phyloP scores from a whole-genome alignment of 441 rosid species.

The Jatropha multifida region DNA sequence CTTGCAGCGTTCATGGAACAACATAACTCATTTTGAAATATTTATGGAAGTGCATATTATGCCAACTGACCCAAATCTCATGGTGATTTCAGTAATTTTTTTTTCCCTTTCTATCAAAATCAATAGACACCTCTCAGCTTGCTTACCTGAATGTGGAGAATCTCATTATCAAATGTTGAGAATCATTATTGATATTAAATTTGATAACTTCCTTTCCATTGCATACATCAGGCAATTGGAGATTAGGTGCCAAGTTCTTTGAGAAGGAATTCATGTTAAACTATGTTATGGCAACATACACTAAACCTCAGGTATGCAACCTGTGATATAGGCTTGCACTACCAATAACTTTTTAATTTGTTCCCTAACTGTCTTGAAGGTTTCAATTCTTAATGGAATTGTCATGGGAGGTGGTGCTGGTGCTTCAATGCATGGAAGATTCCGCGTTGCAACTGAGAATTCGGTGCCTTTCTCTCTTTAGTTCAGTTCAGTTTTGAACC shows the following conservation, averaged over 20 bases:
- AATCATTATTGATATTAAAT: not conserved
- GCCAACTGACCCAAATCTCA: not conserved
- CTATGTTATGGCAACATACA: slow-evolving; percentile 74
- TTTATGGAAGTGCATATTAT: not conserved
- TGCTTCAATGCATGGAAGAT: slow-evolving; percentile 76
- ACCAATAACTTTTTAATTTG: not conserved
- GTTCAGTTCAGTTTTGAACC: slow-evolving; percentile 1
- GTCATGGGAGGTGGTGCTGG: slow-evolving; percentile 97
- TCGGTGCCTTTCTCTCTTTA: slow-evolving; percentile 47
- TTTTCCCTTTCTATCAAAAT: not conserved
- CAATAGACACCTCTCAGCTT: not conserved
- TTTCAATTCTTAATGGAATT: slow-evolving; percentile 79
- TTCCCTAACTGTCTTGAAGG: slow-evolving; percentile 34
- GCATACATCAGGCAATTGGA: slow-evolving; percentile 56
- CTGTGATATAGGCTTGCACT: not conserved
- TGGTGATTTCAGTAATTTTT: not conserved
- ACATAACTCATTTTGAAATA: no score
- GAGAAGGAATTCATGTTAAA: slow-evolving; percentile 50
- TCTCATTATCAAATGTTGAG: not conserved
- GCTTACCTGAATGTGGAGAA: not conserved
- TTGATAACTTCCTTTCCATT: slow-evolving; percentile 9
- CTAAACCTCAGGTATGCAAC: slow-evolving; percentile 62
- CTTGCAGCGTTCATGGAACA: not conserved
- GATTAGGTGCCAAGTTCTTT: slow-evolving; percentile 50
- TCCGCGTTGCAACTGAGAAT: slow-evolving; percentile 83